Conservation (phyloP, 1,284 basidiomycete genomes). For the Sanghuangporus sanghuang region DNA sequence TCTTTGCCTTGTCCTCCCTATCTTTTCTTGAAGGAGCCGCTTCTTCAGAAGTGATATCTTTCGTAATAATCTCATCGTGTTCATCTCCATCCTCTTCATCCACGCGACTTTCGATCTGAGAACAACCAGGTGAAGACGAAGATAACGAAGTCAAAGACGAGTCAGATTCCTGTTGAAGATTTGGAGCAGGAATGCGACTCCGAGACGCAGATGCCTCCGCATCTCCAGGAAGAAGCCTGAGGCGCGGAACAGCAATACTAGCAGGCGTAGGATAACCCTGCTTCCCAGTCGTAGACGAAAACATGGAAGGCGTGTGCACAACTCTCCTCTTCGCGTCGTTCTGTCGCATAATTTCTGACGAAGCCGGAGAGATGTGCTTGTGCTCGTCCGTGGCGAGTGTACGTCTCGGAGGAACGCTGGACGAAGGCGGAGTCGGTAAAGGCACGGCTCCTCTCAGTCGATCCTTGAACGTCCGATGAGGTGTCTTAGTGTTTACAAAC, state of each 20-base stretch:
- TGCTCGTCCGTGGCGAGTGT: background rate
- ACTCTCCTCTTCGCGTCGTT: background rate
- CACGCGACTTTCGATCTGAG: background rate
- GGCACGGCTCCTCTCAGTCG: background rate
- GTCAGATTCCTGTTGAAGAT: background rate
- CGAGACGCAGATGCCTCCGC: background rate
- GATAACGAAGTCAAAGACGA: background rate
- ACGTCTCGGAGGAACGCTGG: background rate
- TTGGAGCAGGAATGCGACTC: background rate
- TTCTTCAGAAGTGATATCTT: too few species aligned
- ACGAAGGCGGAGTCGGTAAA: background rate
- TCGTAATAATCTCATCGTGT: background rate
- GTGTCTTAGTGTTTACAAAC: background rate
- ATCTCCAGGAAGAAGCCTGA: background rate
- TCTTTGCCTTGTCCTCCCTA: background rate
- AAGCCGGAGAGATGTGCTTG: background rate
- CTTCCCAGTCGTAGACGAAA: background rate
- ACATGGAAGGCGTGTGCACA: background rate
- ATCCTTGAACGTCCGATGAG: background rate
- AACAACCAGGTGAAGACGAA: background rate
- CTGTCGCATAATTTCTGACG: background rate
- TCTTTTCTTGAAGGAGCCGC: background rate
- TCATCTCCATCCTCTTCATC: background rate
- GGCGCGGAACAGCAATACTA: background rate
- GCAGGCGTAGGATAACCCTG: conserved; percentile 1